Evolutionary conservation across 805 yeast genomes (phyloP).

Genomic region (Hanseniaspora meyeri): DNA sequence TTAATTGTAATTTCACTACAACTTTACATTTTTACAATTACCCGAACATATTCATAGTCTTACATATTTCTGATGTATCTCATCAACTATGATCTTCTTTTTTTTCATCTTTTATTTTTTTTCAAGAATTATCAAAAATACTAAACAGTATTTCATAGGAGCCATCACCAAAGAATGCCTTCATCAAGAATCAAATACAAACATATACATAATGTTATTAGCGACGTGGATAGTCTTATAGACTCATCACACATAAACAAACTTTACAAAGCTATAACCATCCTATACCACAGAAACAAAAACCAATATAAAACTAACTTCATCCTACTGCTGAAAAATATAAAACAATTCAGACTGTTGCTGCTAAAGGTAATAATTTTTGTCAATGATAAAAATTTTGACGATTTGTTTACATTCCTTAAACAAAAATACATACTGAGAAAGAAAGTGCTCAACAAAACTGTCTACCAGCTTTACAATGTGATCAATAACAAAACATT

Average conservation of each 20-base stretch:
- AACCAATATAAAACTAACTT: slow-evolving; percentile 54
- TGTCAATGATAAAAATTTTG: neutral
- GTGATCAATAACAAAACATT: slow-evolving; percentile 9
- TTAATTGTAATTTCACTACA: no score
- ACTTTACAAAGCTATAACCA: slow-evolving; percentile 49
- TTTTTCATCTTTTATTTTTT: neutral
- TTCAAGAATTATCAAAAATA: neutral
- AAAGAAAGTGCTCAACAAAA: neutral
- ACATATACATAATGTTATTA: neutral
- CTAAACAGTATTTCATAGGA: neutral
- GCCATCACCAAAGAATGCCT: neutral
- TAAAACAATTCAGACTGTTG: slow-evolving; percentile 53
- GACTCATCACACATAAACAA: slow-evolving; percentile 20
- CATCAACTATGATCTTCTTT: no score
- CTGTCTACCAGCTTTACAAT: slow-evolving; percentile 3
- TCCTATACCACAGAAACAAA: slow-evolving; percentile 56
- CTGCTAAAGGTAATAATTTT: slow-evolving; percentile 15
- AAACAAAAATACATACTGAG: neutral
- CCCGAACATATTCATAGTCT: no score
- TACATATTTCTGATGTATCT: neutral
- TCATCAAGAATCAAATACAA: slow-evolving; percentile 1
- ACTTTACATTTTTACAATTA: no score
- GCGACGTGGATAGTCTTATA: neutral
- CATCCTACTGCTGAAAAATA: slow-evolving; percentile 64
- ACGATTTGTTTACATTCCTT: neutral